Evolutionary conservation across 441 rosid species (phyloP), one percentile per base, ranked within the genome.

Genomic region (Eruca vesicaria): DNA sequence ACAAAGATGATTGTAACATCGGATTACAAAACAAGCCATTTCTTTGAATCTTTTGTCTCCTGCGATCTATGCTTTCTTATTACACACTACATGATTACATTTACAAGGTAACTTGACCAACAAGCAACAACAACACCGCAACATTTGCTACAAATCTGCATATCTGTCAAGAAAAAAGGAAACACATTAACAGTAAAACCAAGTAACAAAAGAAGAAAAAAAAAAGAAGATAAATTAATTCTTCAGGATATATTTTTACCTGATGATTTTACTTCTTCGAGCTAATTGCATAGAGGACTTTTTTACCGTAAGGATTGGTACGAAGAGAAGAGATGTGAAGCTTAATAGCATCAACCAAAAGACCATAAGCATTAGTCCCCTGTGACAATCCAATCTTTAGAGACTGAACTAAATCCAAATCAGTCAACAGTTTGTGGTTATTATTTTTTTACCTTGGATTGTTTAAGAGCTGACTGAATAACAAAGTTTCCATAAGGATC

Each of bases 401-500:
- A 26, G 57, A 41, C 48, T 68, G 29, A 45, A 41, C 48, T 68
- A 20, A 45, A 67, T 21, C 16, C 19, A 9, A n/a, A 36, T 59
- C 26, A 55, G 28, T 33, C 31, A 33, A 32, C 10, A 8, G 56
- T 50, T 43, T 50, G 56, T 50, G 56, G 18, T 50, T 18, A 80
- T 23, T 53, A 8, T 6, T 79, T 76, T 78, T 79, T 76, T 78
- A 90, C 98, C 91, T 86, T 87, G 45, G 90, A 83, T 63, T 74
- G 84, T 20, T 78, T 83, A 60, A 93, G 78, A 70, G 98, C 97
- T 79, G 97, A 92, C 79, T 93, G 98, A 66, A 93, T 79, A 45
- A 93, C 95, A 57, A 85, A 93, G 67, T 90, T 90, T 50, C 97
- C 98, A 50, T 87, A 93, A 36, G 95, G 97, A 79, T 93, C 92